Percentiles rank a stretch among this genome's conserved stretches.
phyloP scores from a whole-genome alignment of 73 alveolate genomes.

The Tetrahymena borealis region DNA sequence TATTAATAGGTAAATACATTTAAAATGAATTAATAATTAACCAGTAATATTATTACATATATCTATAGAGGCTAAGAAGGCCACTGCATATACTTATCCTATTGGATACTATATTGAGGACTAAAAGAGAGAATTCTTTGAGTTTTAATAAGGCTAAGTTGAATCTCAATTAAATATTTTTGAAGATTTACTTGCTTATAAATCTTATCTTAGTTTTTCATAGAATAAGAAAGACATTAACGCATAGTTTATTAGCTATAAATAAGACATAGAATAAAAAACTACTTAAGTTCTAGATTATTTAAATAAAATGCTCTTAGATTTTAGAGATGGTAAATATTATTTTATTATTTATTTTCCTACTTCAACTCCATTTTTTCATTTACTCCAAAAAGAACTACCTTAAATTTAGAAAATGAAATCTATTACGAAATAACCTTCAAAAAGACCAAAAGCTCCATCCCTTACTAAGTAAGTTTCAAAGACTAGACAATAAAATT shows the following conservation, averaged over 20 bases:
- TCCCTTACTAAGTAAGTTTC: not conserved
- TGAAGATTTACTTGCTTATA: not conserved
- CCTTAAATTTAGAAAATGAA: not conserved
- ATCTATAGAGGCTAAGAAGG: not conserved
- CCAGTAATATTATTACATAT: not conserved
- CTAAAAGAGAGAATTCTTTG: not conserved
- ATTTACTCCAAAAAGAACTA: not conserved
- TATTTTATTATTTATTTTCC: too few relatives aligned
- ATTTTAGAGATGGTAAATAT: not conserved
- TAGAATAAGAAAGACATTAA: not conserved
- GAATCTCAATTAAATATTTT: not conserved
- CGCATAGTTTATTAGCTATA: not conserved
- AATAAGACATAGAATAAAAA: not conserved
- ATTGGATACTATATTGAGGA: not conserved
- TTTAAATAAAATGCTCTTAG: not conserved
- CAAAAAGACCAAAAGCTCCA: not conserved
- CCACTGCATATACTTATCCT: not conserved
- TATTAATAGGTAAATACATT: not conserved
- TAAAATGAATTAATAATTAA: not conserved
- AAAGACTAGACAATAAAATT: not conserved
- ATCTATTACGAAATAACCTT: too few relatives aligned
- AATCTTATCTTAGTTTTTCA: not conserved
- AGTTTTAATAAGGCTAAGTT: not conserved
- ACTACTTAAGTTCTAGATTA: not conserved
- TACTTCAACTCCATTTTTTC: not conserved